phyloP scores from a whole-genome alignment of 129 eudicot genomes.

The Arctium lappa region DNA sequence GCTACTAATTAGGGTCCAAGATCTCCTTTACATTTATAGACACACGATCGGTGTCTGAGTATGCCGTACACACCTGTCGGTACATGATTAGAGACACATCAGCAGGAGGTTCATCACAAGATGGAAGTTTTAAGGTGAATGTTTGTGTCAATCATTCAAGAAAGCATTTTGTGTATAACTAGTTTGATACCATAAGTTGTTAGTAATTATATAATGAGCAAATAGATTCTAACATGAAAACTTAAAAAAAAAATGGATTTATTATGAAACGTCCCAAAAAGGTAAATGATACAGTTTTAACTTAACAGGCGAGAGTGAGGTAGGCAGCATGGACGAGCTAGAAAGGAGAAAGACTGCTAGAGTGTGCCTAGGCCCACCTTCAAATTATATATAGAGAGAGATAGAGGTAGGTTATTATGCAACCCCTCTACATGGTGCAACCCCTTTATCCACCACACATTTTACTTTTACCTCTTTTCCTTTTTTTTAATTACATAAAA shows the following conservation, averaged over 20 bases:
- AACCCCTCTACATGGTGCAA: no score
- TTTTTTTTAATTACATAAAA: no score
- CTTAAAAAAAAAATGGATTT: not conserved
- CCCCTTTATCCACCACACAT: no score
- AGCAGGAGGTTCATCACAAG: not conserved
- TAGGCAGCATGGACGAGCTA: no score
- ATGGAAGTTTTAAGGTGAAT: not conserved
- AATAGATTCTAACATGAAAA: not conserved
- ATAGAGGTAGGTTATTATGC: no score
- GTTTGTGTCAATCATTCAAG: not conserved
- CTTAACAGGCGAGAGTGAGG: not conserved
- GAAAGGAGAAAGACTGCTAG: no score
- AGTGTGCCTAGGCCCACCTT: no score
- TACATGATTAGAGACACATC: not conserved
- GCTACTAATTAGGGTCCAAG: not conserved
- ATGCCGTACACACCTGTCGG: slow-evolving; percentile 18
- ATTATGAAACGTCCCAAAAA: not conserved
- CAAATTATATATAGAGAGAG: no score
- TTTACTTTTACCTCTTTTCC: no score
- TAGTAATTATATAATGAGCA: not conserved
- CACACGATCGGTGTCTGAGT: not conserved
- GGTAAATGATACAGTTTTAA: not conserved
- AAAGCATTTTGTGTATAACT: not conserved
- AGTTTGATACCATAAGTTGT: not conserved
- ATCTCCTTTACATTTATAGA: slow-evolving; percentile 24